A percentile compares a stretch with the other conserved stretches of the same genome.
phyloP scores from a whole-genome alignment of 257 asterid species.

The Euphrasia confusa region DNA sequence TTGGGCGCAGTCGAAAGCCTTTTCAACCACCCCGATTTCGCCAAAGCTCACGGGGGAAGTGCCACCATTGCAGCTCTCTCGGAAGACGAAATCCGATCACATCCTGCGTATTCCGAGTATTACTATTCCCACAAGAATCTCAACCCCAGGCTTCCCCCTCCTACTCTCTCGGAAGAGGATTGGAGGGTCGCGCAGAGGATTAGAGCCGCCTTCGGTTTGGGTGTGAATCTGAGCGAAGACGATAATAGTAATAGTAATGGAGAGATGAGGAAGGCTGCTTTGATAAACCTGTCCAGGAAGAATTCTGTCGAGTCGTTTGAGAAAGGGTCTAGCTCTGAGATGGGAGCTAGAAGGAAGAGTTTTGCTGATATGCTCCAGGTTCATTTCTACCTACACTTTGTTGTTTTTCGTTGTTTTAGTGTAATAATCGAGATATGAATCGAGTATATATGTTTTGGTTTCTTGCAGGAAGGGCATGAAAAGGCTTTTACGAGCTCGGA shows the following conservation, averaged over 20 bases:
- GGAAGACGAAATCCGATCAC: conserved; percentile 71
- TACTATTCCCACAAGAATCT: conserved; percentile 74
- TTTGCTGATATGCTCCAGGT: conserved; percentile 92
- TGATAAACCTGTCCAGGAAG: conserved; percentile 49
- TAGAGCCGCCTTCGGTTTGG: conserved; percentile 43
- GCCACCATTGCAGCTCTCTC: conserved; percentile 31
- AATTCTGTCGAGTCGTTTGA: conserved; percentile 51
- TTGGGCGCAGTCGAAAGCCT: conserved; percentile 49
- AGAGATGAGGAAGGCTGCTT: conserved; percentile 61
- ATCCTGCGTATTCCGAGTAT: conserved; percentile 66
- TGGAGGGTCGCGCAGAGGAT: conserved; percentile 75
- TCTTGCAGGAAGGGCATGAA: conserved; percentile 53
- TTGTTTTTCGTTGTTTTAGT: neutral
- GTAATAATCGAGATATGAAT: neutral
- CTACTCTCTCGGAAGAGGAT: conserved; percentile 71
- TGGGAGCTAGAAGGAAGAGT: conserved; percentile 67
- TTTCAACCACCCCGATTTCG: conserved; percentile 34
- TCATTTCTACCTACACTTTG: neutral
- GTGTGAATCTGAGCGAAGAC: conserved; percentile 29
- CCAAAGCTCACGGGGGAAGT: conserved; percentile 11
- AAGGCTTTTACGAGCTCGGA: neutral
- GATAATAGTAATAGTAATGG: neutral
- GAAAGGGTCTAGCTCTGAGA: conserved; percentile 43
- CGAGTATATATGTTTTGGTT: neutral
- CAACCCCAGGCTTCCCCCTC: conserved; percentile 86